Base-by-base conservation (phyloP, 768 basidiomycete species). In the Hortiboletus campestris region DNA sequence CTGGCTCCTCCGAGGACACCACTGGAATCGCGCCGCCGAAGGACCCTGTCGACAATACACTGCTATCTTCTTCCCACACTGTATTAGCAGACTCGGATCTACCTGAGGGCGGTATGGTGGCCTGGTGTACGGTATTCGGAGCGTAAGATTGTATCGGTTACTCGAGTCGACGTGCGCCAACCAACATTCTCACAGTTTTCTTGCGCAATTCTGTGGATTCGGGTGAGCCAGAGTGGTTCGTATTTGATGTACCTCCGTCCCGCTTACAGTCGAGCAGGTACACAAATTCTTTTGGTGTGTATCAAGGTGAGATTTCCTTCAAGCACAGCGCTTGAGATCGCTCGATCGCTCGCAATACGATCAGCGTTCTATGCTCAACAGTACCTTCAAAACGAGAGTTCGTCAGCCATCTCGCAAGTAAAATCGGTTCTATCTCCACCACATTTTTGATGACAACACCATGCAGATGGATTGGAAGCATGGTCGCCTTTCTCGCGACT, bases 391-490 rank as follows among this genome's bases (percentile, higher is more conserved):
- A 54, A 53, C 9, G 61, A 65, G 58, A 67, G 51, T 8, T 34
- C 66, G 2, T 70, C 66, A 4, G 44, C 68, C 9, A 17, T 69
- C 45, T 69, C 67, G 65, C 65, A 28, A 45, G 67, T 48, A n/a
- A 16, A 36, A 16, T 29, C 9, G 6, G 3, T 10, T 16, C 9
- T 5, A 20, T 20, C 12, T 4, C 20, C 6, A 2, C 20, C 17
- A 1, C 17, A 31, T 3, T 34, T 25, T 34, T 22, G 25, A 25
- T 25, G 25, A 25, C 25, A 25, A 25, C 25, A 20, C 49, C n/a
- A 8, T 39, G 6, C n/a, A 68, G 67, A 51, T 69, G 67, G 67
- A 62, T 69, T 11, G 67, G 67, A 25, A 60, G 67, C 46, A 20
- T 69, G 39, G 29, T 22, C 16, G 12, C 46, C 0, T 60, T 67